Evolutionary conservation across 345 rosid species (phyloP), one percentile per base, ranked within the genome.

Genomic region (Camelina hispida): DNA sequence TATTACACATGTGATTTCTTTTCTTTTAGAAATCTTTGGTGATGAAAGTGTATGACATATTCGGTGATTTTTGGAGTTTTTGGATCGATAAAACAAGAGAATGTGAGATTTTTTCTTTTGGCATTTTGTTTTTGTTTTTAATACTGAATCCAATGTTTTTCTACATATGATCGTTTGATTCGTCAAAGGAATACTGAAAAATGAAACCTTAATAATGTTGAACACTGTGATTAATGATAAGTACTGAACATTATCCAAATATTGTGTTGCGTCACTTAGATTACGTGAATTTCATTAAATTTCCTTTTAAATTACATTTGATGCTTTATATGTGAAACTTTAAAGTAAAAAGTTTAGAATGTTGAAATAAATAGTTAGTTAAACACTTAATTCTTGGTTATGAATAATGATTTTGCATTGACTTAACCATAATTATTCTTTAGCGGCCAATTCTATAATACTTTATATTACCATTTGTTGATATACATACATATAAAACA

Each of bases 1-100:
- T 51, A 62, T 38, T 51, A 59, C 17, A n/a, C 60, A 72, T 38
- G 76, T 72, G 68, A 67, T 67, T 34, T 47, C 20, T 61, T 32
- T 14, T 48, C 37, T 61, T 61, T 50, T 51, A 9, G 6, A 38
- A 51, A 9, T 1, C 30, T 52, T 17, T 20, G 3, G 63, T 62
- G 43, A 17, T 50, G 43, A 23, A 66, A 65, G 30, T 72, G 54
- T 32, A 32, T 23, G 61, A 25, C 32, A 13, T 22, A 74, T 43
- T 56, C 35, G 18, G 57, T 65, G 50, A 35, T 43, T 69, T 18
- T 68, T 54, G 37, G 20, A 48, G 20, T 48, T 17, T 48, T 18
- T 12, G 12, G 37, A 52, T 67, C 5, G 59, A 20, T 35, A 17
- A 16, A 16, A 16, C 53, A 48, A 48, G 63, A 59, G 63, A 59